Conservation (phyloP, 2,329 filamentous ascomycete genomes). For the Cercospora janseana region DNA sequence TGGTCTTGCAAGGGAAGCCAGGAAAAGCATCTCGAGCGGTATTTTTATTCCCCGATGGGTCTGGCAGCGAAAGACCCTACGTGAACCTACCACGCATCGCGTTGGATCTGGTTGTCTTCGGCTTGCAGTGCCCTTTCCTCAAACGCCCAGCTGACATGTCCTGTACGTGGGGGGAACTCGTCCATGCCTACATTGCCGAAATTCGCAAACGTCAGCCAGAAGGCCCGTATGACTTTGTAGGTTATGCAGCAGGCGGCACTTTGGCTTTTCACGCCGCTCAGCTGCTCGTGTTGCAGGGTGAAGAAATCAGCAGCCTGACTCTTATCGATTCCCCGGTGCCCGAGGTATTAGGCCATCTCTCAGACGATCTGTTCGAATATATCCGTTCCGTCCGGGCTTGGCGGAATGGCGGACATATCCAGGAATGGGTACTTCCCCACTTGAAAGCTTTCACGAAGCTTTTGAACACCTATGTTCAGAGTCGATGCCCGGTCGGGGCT, state of each 20-base stretch:
- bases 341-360: slow-evolving; percentile 59
- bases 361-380: slow-evolving; percentile 52
- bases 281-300: slow-evolving; percentile 13
- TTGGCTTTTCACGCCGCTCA: slow-evolving; percentile 25
- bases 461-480: slow-evolving; percentile 37
- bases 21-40: neutral
- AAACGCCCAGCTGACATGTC: slow-evolving; percentile 16
- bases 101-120: slow-evolving; percentile 31
- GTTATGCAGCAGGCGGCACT: slow-evolving; percentile 28
- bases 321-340: slow-evolving; percentile 35
- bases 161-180: slow-evolving; percentile 15
- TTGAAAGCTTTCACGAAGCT: slow-evolving; percentile 51
- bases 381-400: slow-evolving; percentile 48
- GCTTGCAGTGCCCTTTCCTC: slow-evolving; percentile 47
- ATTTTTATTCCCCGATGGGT: slow-evolving; percentile 12
- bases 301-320: slow-evolving; percentile 31
- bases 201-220: slow-evolving; percentile 39
- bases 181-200: slow-evolving; percentile 27
- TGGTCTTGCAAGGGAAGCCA: slow-evolving; percentile 10
- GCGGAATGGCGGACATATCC: slow-evolving; percentile 1
- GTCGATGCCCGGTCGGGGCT: slow-evolving; percentile 23
- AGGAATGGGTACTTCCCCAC: slow-evolving; percentile 52
- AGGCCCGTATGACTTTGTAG: slow-evolving; percentile 40
- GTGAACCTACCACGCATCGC: slow-evolving; percentile 9
- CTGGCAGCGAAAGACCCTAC: slow-evolving; percentile 6